phyloP scores from a whole-genome alignment of 2,329 filamentous ascomycete species.

The Emergomyces orientalis region DNA sequence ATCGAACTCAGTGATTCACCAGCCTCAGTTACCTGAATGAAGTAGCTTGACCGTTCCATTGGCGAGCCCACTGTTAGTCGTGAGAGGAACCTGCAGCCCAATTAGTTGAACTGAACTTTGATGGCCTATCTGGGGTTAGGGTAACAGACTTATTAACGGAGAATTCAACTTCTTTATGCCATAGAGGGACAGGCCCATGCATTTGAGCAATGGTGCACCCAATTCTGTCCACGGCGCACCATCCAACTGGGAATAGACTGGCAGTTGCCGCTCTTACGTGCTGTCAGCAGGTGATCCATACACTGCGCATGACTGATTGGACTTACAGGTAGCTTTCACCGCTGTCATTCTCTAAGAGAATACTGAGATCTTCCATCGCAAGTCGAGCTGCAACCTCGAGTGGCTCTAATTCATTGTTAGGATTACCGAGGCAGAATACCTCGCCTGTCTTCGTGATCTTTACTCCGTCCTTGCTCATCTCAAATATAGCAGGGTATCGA shows the following conservation, averaged over 20 bases:
- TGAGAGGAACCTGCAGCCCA: slow-evolving; percentile 34
- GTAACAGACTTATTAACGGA: slow-evolving; percentile 35
- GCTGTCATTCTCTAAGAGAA: slow-evolving; percentile 39
- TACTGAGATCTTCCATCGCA: slow-evolving; percentile 45
- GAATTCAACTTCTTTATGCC: slow-evolving; percentile 40
- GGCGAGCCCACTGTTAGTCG: slow-evolving; percentile 36
- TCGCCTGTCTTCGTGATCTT: slow-evolving; percentile 33
- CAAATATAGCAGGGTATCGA: slow-evolving; percentile 38
- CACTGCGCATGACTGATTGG: slow-evolving; percentile 9
- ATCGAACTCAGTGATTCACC: slow-evolving; percentile 32
- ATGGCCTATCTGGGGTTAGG: background rate
- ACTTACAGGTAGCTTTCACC: slow-evolving; percentile 41
- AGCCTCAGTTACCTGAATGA: slow-evolving; percentile 40
- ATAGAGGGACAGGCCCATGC: slow-evolving; percentile 40
- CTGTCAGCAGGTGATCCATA: background rate
- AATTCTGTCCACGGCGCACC: slow-evolving; percentile 42
- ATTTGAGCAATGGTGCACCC: slow-evolving; percentile 42
- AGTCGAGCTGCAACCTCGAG: slow-evolving; percentile 44
- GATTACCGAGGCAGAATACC: slow-evolving; percentile 31
- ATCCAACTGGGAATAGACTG: slow-evolving; percentile 46
- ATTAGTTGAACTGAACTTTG: slow-evolving; percentile 7
- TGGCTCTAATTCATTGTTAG: slow-evolving; percentile 31
- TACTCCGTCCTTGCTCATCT: slow-evolving; percentile 30
- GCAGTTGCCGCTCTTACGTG: slow-evolving; percentile 39
- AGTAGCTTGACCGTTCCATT: slow-evolving; percentile 44